Evolutionary conservation across 2,329 filamentous ascomycete genomes (phyloP).

Genomic region (Fusarium sp.): DNA sequence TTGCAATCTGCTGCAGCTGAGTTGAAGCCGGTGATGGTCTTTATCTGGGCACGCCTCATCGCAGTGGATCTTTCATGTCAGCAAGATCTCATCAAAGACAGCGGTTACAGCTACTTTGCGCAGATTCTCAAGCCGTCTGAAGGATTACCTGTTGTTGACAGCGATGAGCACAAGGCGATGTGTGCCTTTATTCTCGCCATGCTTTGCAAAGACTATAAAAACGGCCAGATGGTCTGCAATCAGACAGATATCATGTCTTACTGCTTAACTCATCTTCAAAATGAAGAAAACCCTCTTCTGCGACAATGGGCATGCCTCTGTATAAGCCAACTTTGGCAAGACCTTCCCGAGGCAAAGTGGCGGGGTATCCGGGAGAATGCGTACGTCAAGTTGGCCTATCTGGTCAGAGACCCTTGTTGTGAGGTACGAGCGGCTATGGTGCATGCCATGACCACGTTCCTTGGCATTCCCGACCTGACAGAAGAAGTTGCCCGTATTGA

Average conservation of each 20-base stretch:
- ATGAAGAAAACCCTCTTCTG: slow-evolving; percentile 87
- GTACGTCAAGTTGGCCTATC: slow-evolving; percentile 81
- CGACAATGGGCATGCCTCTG: slow-evolving; percentile 97
- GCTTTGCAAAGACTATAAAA: slow-evolving; percentile 94
- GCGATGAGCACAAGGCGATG: slow-evolving; percentile 97
- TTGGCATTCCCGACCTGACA: slow-evolving; percentile 93
- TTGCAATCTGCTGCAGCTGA: slow-evolving; percentile 95
- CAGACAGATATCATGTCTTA: slow-evolving; percentile 91
- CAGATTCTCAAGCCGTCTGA: slow-evolving; percentile 89
- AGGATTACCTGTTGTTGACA: slow-evolving; percentile 86
- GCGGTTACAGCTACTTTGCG: slow-evolving; percentile 96
- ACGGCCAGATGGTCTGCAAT: slow-evolving; percentile 92
- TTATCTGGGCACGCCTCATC: slow-evolving; percentile 97
- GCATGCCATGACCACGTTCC: slow-evolving; percentile 91
- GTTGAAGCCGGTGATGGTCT: slow-evolving; percentile 98
- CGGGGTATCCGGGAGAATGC: slow-evolving; percentile 91
- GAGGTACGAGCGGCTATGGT: slow-evolving; percentile 95
- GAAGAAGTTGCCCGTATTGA: slow-evolving; percentile 92
- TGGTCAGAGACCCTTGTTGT: slow-evolving; percentile 87
- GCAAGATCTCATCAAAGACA: slow-evolving; percentile 93
- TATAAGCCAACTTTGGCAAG: slow-evolving; percentile 93
- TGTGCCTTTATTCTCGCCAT: slow-evolving; percentile 97
- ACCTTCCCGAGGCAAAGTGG: slow-evolving; percentile 95
- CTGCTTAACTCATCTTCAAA: slow-evolving; percentile 85
- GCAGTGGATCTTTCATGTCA: slow-evolving; percentile 96